Conservation (phyloP, 2,329 filamentous ascomycete genomes). For the Monosporascus sp. region DNA sequence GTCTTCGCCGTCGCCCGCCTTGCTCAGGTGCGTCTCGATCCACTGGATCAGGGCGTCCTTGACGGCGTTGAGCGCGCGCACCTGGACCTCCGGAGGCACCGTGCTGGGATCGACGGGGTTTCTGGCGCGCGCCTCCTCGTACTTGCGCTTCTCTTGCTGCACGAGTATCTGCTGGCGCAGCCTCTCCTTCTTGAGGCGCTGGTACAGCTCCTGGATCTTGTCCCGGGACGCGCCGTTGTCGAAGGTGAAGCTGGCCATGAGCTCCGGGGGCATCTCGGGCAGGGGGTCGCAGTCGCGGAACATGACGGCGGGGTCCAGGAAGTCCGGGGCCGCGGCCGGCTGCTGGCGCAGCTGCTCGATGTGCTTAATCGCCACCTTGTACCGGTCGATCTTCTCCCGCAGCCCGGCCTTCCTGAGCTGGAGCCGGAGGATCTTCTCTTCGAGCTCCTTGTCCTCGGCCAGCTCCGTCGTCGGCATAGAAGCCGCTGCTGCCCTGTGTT, state of each 20-base stretch:
- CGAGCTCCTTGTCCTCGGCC: constrained; percentile 15
- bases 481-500: constrained; percentile 16
- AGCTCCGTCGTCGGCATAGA: constrained; percentile 11
- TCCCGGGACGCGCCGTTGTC: constrained; percentile 32
- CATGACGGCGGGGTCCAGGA: constrained; percentile 43
- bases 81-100: constrained; percentile 32
- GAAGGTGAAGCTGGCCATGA: constrained; percentile 44
- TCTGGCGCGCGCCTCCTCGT: constrained; percentile 40
- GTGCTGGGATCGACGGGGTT: constrained; percentile 30
- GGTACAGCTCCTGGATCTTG: constrained; percentile 42
- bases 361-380: constrained; percentile 45
- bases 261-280: constrained; percentile 46
- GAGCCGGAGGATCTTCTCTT: constrained; percentile 34
- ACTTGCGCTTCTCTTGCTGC: constrained; percentile 49
- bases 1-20: constrained; percentile 36
- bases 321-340: constrained; percentile 44
- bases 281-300: constrained; percentile 38
- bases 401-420: constrained; percentile 47
- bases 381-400: constrained; percentile 44
- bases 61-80: constrained; percentile 50
- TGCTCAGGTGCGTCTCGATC: constrained; percentile 58
- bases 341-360: constrained; percentile 46
- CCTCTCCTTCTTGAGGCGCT: constrained; percentile 52
- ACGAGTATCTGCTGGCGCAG: constrained; percentile 53
- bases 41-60: constrained; percentile 57